These are phyloP conservation scores for Selaginella moellendorffii DNA, from an alignment of 75 land plant species.

Conservation along the genomic window DNA sequence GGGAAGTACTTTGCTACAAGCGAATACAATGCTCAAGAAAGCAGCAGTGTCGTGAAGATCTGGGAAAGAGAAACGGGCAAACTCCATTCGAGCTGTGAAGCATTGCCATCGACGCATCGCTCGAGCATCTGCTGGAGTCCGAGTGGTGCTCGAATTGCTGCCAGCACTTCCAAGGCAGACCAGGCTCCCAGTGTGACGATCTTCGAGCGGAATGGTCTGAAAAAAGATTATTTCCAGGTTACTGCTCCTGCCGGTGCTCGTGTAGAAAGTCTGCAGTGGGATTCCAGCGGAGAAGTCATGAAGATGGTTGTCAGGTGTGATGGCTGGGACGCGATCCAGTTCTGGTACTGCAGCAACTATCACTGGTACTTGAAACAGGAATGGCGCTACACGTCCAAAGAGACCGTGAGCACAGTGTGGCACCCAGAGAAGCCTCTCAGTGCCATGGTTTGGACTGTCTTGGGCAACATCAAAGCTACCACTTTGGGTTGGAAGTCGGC, in stretches of 20 bases:
- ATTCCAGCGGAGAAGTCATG: constrained; percentile 73
- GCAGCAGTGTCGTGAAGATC: constrained; percentile 30
- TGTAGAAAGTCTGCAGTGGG: constrained; percentile 62
- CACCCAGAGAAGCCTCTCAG: constrained; percentile 68
- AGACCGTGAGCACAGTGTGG: constrained; percentile 56
- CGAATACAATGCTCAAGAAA: constrained; percentile 10
- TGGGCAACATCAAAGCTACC: constrained; percentile 34
- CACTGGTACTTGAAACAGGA: constrained; percentile 99
- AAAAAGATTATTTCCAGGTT: constrained; percentile 61
- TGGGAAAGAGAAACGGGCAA: constrained; percentile 91
- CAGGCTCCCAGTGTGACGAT: constrained; percentile 38
- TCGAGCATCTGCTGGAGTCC: constrained; percentile 79
- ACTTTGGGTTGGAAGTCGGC: constrained; percentile 71
- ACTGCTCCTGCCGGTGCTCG: constrained; percentile 33
- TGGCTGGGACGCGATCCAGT: constrained; percentile 44
- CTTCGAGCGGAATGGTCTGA: constrained; percentile 91
- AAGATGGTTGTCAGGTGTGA: constrained; percentile 44
- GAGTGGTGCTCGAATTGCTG: constrained; percentile 73
- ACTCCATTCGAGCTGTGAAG: constrained; percentile 47
- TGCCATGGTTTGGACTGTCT: constrained; percentile 56
- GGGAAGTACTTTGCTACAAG: constrained; percentile 83
- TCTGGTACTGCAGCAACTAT: constrained; percentile 89
- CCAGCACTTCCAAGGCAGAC: constrained; percentile 24
- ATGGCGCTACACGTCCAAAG: constrained; percentile 44
- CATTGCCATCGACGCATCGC: constrained; percentile 31